These are phyloP conservation scores for Scutellaria baicalensis DNA, from an alignment of 257 asterid genomes.

Conservation along the genomic window DNA sequence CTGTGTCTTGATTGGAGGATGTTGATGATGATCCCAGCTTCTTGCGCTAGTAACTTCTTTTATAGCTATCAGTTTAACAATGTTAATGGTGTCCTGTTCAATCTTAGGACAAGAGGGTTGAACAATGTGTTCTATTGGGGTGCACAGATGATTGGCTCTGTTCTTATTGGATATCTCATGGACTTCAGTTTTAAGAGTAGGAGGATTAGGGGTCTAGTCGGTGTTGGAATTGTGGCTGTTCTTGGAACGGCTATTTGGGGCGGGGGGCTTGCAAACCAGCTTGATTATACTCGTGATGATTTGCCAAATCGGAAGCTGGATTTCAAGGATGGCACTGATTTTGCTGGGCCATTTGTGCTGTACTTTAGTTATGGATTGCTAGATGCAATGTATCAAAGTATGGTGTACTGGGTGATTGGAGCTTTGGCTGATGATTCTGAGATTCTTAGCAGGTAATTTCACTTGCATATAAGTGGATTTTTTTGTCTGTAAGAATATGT, in stretches of 20 bases:
- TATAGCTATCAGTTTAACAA: conserved; percentile 87
- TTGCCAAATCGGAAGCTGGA: conserved; percentile 40
- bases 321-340: conserved; percentile 62
- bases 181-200: conserved; percentile 73
- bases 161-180: conserved; percentile 43
- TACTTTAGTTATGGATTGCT: conserved; percentile 85
- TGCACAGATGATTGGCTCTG: conserved; percentile 91
- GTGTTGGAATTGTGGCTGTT: conserved; percentile 23
- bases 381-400: conserved; percentile 90
- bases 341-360: conserved; percentile 78
- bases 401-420: conserved; percentile 93
- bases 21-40: conserved; percentile 78
- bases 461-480: conserved; percentile 5
- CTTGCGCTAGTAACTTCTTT: conserved; percentile 91
- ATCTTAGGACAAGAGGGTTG: conserved; percentile 74
- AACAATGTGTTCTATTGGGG: conserved; percentile 47
- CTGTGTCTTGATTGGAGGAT: conserved; percentile 77
- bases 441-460: conserved; percentile 71
- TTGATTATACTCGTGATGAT: conserved; percentile 31
- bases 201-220: conserved; percentile 45
- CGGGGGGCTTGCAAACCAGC: conserved; percentile 80
- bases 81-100: conserved; percentile 74
- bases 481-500: background rate
- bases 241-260: conserved; percentile 83
- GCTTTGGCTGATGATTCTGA: conserved; percentile 89